These are phyloP conservation scores for Chlorociboria aeruginascens DNA, from an alignment of 495 filamentous ascomycete species.

Conservation along the genomic window DNA sequence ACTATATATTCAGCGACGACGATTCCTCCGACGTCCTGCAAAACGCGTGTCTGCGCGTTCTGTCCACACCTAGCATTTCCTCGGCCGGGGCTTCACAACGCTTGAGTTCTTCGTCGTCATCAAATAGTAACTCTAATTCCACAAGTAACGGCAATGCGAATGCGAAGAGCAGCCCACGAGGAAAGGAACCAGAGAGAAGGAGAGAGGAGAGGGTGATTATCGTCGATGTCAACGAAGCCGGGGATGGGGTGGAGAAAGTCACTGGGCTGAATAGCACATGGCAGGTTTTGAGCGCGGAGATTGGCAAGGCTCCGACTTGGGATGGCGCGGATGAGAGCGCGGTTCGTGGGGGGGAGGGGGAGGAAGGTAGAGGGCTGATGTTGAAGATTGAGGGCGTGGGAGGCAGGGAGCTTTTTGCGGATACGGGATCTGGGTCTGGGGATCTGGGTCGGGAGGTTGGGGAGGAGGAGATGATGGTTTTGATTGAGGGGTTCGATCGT, in stretches of 20 bases:
- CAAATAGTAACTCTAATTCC: neutral
- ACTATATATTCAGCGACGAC: conserved; percentile 86
- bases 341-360: conserved; percentile 25
- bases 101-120: neutral
- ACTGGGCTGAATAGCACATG: conserved; percentile 40
- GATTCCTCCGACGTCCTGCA: conserved; percentile 54
- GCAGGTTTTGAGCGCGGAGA: conserved; percentile 37
- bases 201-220: conserved; percentile 40
- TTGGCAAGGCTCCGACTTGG: conserved; percentile 46
- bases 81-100: neutral
- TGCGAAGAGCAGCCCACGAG: neutral
- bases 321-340: neutral
- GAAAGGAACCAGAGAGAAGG: neutral
- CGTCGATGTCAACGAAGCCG: conserved; percentile 35
- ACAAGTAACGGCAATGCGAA: too few species aligned
- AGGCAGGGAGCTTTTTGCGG: conserved; percentile 38
- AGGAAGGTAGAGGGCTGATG: conserved; percentile 38
- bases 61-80: neutral
- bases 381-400: conserved; percentile 49
- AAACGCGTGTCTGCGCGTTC: neutral
- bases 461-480: conserved; percentile 34
- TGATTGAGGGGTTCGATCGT: conserved; percentile 58
- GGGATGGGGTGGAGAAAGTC: conserved; percentile 32
- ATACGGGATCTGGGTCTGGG: conserved; percentile 32
- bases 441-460: conserved; percentile 16